phyloP scores from a whole-genome alignment of 2,329 filamentous ascomycete genomes.

The Beauveria rudraprayagi region DNA sequence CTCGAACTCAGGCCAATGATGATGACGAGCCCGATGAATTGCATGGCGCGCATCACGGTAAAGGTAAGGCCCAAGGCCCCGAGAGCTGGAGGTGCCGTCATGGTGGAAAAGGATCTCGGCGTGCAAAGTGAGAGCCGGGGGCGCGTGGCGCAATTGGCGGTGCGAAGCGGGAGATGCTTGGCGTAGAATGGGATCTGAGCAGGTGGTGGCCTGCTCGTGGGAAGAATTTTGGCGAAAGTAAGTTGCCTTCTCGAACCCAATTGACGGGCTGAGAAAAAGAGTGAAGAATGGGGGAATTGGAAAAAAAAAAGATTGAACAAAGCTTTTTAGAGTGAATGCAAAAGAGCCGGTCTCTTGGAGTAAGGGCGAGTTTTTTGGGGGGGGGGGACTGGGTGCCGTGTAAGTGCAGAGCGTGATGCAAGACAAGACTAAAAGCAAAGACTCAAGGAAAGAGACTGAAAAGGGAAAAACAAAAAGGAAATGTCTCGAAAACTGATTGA shows the following conservation, averaged over 20 bases:
- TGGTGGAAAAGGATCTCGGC: conserved; percentile 25
- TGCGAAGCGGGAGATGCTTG: conserved; percentile 34
- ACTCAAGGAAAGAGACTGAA: conserved; percentile 20
- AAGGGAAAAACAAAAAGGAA: conserved; percentile 18
- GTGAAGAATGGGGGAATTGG: neutral
- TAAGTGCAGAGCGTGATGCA: neutral
- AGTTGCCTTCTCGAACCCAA: neutral
- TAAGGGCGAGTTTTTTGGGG: neutral
- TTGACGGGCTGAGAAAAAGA: neutral
- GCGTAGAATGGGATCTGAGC: conserved; percentile 32
- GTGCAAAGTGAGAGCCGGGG: conserved; percentile 38
- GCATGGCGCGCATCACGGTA: conserved; percentile 61
- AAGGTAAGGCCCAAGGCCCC: conserved; percentile 74
- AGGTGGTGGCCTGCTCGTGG: conserved; percentile 19
- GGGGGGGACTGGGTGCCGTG: neutral
- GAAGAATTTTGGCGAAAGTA: conserved; percentile 24
- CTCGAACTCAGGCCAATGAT: conserved; percentile 76
- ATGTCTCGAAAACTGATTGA: neutral
- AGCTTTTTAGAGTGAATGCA: neutral
- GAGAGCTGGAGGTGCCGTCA: conserved; percentile 44
- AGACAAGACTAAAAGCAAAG: conserved; percentile 14
- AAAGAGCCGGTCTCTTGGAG: neutral
- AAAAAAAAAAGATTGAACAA: neutral
- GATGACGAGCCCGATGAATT: conserved; percentile 62
- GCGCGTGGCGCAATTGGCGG: conserved; percentile 27